These are phyloP conservation scores for Suaeda aralocaspica DNA, from an alignment of 148 eudicot species.

Conservation along the genomic window DNA sequence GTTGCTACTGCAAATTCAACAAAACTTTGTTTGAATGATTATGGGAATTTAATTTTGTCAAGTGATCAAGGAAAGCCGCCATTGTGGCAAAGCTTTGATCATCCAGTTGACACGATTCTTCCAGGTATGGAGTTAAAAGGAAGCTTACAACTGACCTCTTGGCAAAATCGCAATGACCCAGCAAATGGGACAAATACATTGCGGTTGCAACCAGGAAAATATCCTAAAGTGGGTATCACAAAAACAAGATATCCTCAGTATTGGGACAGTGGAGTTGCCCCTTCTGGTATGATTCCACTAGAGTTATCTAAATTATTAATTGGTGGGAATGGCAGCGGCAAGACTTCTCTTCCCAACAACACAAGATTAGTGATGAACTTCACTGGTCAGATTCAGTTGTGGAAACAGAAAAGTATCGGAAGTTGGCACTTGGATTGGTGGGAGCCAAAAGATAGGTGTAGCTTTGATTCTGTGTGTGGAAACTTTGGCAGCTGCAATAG, in stretches of 20 bases:
- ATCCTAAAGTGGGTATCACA: not conserved
- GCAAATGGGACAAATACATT: constrained; percentile 19
- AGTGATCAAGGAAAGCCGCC: not conserved
- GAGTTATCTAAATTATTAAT: not conserved
- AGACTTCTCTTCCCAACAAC: not conserved
- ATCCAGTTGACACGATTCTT: constrained; percentile 39
- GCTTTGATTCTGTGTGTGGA: constrained; percentile 15
- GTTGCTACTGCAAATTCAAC: not conserved
- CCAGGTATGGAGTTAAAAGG: constrained; percentile 24
- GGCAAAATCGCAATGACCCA: constrained; percentile 28
- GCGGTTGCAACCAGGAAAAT: constrained; percentile 2
- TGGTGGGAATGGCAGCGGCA: not conserved
- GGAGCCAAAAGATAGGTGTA: constrained; percentile 27
- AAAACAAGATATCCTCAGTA: not conserved
- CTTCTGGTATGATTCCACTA: not conserved
- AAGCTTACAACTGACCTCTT: constrained; percentile 23
- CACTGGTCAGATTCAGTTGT: constrained; percentile 34
- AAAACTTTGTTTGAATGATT: constrained; percentile 20
- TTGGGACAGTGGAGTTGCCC: constrained; percentile 20
- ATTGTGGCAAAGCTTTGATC: constrained; percentile 33
- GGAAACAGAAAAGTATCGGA: not conserved
- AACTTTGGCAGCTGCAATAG: constrained; percentile 20
- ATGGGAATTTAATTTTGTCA: constrained; percentile 30
- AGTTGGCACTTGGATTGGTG: constrained; percentile 20
- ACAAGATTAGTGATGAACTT: constrained; percentile 24